Evolutionary conservation across 129 eudicot species (phyloP), one percentile per base, ranked within the genome.

Genomic region (Pseudognaphalium luteoalbum): DNA sequence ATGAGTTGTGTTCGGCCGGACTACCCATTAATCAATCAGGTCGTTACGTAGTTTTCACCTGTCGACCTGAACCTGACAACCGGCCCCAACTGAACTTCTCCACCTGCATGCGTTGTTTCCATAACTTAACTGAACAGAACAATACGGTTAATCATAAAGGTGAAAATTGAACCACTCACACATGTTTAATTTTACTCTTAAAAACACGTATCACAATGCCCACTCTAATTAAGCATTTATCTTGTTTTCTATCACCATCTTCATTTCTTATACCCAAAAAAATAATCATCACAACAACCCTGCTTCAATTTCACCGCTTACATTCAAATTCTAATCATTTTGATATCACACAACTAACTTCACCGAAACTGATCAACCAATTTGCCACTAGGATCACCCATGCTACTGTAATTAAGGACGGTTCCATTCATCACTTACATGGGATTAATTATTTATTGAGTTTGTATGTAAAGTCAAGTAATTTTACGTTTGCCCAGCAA

Each of bases 401-500:
- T 41, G 79, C 82, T 51, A 81, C 70, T 17, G 72, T 60, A 66
- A 81, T 81, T 9, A 86, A 86, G 83, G 59, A 81, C n/a, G 93
- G 85, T 50, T 81, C 87, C 67, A n/a, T 60, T 69, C 71, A 33
- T n/a, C 61, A 80, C 19, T 54, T 81, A 22, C 78, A 75, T 32
- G 79, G 67, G 7, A 78, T 62, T 16, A 92, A 87, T 75, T 77
- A 87, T 50, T 21, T 92, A 0, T 34, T 92, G 76, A 83, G 62
- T 44, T 74, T 81, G 3, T 92, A 90, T 25, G 59, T 75, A 1
- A 89, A 84, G 42, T 81, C 76, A 54, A 47, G 15, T 70, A 72
- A 77, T 63, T 81, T 81, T 29, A 70, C 34, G 0, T 0, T 14
- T 74, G 96, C 94, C 12, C 76, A 65, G 41, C 81, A 77, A 11